These are phyloP conservation scores for Beauveria scarabaeidicola DNA, from an alignment of 2,329 filamentous ascomycete species.

Conservation along the genomic window DNA sequence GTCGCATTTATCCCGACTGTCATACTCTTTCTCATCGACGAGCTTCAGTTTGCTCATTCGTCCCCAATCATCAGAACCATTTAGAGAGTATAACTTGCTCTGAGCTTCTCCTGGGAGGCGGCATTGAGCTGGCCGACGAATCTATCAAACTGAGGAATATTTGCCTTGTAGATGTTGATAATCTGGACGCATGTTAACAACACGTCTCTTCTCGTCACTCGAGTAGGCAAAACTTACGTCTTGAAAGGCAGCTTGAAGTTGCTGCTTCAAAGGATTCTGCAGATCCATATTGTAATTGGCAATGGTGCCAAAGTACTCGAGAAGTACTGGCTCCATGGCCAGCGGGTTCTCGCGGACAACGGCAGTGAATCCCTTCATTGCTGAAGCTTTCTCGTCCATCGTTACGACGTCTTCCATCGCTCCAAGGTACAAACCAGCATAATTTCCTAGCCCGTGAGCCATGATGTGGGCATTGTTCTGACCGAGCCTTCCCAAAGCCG, in stretches of 20 bases:
- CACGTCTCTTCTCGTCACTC: not conserved
- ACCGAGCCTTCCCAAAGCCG: conserved; percentile 82
- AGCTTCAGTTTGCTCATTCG: not conserved
- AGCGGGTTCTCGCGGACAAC: conserved; percentile 80
- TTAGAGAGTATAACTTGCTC: conserved; percentile 37
- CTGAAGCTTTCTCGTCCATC: conserved; percentile 89
- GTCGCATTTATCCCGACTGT: not conserved
- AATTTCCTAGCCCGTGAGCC: conserved; percentile 68
- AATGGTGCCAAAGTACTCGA: conserved; percentile 77
- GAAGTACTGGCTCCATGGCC: conserved; percentile 79
- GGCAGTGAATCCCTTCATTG: conserved; percentile 82
- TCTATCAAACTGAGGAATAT: conserved; percentile 50
- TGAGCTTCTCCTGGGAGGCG: conserved; percentile 41
- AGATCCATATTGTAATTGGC: conserved; percentile 62
- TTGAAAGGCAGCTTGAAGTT: conserved; percentile 65
- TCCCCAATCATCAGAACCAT: not conserved
- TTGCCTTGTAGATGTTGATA: conserved; percentile 46
- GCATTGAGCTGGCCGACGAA: conserved; percentile 44
- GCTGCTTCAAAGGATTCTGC: conserved; percentile 52
- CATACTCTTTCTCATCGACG: not conserved
- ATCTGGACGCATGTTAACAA: conserved; percentile 28
- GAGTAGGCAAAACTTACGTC: conserved; percentile 45
- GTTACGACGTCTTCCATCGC: conserved; percentile 78
- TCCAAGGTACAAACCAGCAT: conserved; percentile 72
- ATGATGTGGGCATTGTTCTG: conserved; percentile 68